A percentile compares a stretch with the other conserved stretches of the same genome.
These are phyloP conservation scores for Aspergillus coremiiformis DNA, from an alignment of 495 filamentous ascomycete genomes.

Conservation along the genomic window DNA sequence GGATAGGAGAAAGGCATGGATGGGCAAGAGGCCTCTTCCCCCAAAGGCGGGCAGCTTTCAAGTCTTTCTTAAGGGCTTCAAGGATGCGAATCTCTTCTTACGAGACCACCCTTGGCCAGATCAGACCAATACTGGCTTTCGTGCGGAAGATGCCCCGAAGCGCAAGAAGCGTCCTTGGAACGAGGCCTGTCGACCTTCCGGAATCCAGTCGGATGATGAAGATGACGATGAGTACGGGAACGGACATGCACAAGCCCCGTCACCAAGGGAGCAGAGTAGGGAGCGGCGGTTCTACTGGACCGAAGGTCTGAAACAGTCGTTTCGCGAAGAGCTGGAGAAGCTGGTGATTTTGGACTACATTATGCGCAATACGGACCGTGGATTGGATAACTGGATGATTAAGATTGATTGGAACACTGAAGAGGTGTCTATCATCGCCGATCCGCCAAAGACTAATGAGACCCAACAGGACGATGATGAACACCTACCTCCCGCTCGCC, in stretches of 20 bases:
- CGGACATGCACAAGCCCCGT: conserved; percentile 35
- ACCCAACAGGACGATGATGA: conserved; percentile 41
- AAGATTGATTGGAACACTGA: conserved; percentile 80
- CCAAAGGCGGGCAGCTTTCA: conserved; percentile 94
- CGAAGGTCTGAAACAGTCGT: conserved; percentile 77
- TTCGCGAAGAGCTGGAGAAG: conserved; percentile 93
- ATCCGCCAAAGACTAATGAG: conserved; percentile 63
- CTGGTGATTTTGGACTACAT: conserved; percentile 97
- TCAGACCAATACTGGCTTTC: conserved; percentile 70
- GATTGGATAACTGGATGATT: conserved; percentile 99
- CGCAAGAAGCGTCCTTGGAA: conserved; percentile 74
- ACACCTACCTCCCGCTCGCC: conserved; percentile 48
- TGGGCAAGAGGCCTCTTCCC: conserved; percentile 81
- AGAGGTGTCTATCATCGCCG: conserved; percentile 75
- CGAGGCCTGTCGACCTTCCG: conserved; percentile 74
- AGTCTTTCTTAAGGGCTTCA: conserved; percentile 92
- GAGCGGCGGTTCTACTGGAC: conserved; percentile 74
- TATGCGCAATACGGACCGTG: conserved; percentile 97
- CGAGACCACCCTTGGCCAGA: conserved; percentile 98
- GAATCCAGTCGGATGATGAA: conserved; percentile 56
- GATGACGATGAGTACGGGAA: conserved; percentile 61
- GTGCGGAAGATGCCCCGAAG: conserved; percentile 60
- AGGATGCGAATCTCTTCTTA: conserved; percentile 93
- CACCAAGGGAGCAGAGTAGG: conserved; percentile 40
- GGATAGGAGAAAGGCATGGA: conserved; percentile 82